Conservation (phyloP, 306 rosid species). For the Arachis stenosperma region DNA sequence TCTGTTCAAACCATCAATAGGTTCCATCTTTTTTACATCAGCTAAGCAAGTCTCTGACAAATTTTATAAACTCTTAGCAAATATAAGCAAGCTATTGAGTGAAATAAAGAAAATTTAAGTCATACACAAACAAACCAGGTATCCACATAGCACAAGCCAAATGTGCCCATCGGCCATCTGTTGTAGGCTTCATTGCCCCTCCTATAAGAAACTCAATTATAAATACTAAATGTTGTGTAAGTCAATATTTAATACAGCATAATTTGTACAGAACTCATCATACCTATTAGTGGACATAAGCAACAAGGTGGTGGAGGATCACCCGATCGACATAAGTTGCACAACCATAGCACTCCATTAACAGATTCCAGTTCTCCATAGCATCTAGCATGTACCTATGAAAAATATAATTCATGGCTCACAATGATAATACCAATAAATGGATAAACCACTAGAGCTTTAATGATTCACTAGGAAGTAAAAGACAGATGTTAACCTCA, state of each 20-base stretch:
- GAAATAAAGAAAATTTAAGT: slow-evolving; percentile 26
- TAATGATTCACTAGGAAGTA: slow-evolving; percentile 17
- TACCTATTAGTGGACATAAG: slow-evolving; percentile 96
- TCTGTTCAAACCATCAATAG: slow-evolving; percentile 92
- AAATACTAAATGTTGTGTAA: slow-evolving; percentile 31
- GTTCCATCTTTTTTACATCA: slow-evolving; percentile 96
- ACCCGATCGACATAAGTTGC: slow-evolving; percentile 92
- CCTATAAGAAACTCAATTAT: slow-evolving; percentile 58
- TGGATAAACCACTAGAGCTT: slow-evolving; percentile 29
- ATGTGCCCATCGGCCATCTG: slow-evolving; percentile 99
- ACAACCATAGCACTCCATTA: slow-evolving; percentile 89
- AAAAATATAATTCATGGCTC: slow-evolving; percentile 27
- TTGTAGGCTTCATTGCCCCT: slow-evolving; percentile 99
- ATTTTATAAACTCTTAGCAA: slow-evolving; percentile 43
- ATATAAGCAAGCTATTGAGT: slow-evolving; percentile 27
- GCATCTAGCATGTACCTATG: slow-evolving; percentile 95
- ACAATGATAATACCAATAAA: slow-evolving; percentile 24
- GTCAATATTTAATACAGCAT: slow-evolving; percentile 13
- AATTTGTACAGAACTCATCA: slow-evolving; percentile 37
- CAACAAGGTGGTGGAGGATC: slow-evolving; percentile 92
- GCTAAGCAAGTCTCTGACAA: slow-evolving; percentile 93
- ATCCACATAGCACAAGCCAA: slow-evolving; percentile 99
- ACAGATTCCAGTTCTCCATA: slow-evolving; percentile 95
- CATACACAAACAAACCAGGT: slow-evolving; percentile 73
- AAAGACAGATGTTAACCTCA: slow-evolving; percentile 9